A percentile compares a stretch with the other conserved stretches of the same genome.
phyloP scores from a whole-genome alignment of 805 yeast genomes.

The Pichia occidentalis region DNA sequence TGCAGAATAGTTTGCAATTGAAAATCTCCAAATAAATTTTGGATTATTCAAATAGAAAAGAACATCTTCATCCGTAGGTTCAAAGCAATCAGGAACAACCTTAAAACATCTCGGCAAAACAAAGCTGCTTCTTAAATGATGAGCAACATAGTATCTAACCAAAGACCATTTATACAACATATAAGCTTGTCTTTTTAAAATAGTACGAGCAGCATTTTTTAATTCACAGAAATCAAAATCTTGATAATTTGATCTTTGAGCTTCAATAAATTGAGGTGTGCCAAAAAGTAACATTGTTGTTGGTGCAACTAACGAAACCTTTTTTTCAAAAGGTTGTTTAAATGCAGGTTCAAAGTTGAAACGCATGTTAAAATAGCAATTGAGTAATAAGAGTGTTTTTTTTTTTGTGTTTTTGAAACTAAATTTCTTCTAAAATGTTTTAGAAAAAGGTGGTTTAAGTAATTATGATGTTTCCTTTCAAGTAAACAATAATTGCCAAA shows the following conservation, averaged over 20 bases:
- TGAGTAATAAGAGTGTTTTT: no score
- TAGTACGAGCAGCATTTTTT: not conserved
- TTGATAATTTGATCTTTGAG: not conserved
- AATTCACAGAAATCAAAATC: not conserved
- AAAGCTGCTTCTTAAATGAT: not conserved
- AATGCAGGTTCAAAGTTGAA: no score
- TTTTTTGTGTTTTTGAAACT: no score
- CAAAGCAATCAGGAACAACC: not conserved
- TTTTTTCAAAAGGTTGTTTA: no score
- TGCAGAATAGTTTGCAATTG: not conserved
- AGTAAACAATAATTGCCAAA: no score
- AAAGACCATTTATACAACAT: not conserved
- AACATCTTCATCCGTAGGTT: not conserved
- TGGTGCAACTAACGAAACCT: no score
- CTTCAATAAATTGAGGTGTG: constrained; percentile 3
- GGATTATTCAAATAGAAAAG: not conserved
- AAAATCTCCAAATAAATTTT: constrained; percentile 2
- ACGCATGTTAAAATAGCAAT: no score
- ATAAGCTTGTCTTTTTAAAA: not conserved
- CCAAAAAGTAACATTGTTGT: no score
- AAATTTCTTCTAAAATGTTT: no score
- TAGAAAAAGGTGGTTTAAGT: no score
- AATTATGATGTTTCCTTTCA: no score
- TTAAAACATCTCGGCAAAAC: not conserved
- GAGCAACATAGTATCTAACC: not conserved